Percentiles rank a stretch among this genome's conserved stretches.
phyloP scores from a whole-genome alignment of 352 stramenopile genomes.

The Aphanomyces cochlioides region DNA sequence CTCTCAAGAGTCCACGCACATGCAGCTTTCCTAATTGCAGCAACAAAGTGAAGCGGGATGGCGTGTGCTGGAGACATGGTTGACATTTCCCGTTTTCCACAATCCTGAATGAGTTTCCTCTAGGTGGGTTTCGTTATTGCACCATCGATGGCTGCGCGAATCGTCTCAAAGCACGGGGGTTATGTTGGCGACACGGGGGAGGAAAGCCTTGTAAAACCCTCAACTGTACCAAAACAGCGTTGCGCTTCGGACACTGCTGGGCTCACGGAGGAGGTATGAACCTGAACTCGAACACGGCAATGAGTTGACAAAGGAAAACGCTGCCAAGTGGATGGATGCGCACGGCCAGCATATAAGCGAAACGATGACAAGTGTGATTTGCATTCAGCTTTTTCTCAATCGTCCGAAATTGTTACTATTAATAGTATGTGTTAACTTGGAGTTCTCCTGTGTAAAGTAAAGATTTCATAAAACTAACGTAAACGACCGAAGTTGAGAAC shows the following conservation, averaged over 20 bases:
- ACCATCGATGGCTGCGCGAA: constrained; percentile 60
- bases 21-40: neutral
- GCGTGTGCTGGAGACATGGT: constrained; percentile 5
- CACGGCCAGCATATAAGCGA: constrained; percentile 49
- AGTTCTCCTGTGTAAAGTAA: no score
- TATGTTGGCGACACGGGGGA: constrained; percentile 79
- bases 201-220: constrained; percentile 57
- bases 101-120: constrained; percentile 30
- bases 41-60: neutral
- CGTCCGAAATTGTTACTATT: no score
- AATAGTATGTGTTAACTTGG: no score
- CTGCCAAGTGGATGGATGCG: constrained; percentile 44
- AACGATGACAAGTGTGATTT: constrained; percentile 44
- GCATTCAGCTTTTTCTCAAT: no score
- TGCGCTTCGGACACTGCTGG: constrained; percentile 78
- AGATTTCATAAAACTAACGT: no score
- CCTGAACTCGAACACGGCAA: neutral
- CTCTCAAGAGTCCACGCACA: no score
- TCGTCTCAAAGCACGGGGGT: constrained; percentile 66
- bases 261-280: constrained; percentile 66
- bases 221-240: constrained; percentile 62
- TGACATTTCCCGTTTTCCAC: neutral
- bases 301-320: constrained; percentile 41
- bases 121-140: constrained; percentile 70
- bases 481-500: no score